Base-by-base conservation (phyloP, 2,329 filamentous ascomycete species). In the Cladosporium sp. region DNA sequence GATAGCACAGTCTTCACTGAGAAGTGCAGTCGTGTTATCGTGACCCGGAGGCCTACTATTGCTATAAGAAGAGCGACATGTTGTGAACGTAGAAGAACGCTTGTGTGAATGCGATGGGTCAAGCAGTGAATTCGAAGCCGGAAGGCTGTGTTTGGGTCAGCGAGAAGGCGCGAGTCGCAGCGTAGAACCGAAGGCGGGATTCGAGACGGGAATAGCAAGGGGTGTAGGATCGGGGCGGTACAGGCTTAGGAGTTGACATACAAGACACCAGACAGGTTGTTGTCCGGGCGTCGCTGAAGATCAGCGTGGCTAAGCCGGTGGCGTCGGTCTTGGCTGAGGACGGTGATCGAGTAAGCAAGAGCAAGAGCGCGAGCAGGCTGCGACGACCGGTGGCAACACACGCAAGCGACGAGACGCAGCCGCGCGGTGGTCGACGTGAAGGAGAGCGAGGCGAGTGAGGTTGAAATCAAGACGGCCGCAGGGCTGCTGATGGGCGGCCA, bases 41-140 rank as follows among this genome's bases (percentile, higher is more conserved):
- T 50, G 58, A 58, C 59, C 59, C 34, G 53, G 57, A 57, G 59
- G 59, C 48, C 59, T 47, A 58, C 25, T 51, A 35, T 42, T 57
- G 59, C 59, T 61, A 61, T 61, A 61, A 59, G 51, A 53, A 32
- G n/a, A 37, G 49, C 39, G 28, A 39, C 51, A 56, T 59, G 24
- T 20, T 45, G 57, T 39, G 32, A 47, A 34, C 34, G 42, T 45
- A 47, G 42, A 28, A 20, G 25, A 37, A 45, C 39, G 52, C 39
- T 47, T 25, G 34, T 45, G 52, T 55, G 52, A 20, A 55, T 37
- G 37, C 25, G 19, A 39, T 54, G 35, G 45, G 28, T 22, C 24
- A 22, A 35, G 25, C 36, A 34, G 19, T 34, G 52, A 12, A 17
- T 8, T 47, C 28, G 28, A 34, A 44, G 51, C 17, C 7, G n/a